Evolutionary conservation across 805 yeast species (phyloP), one percentile per base, ranked within the genome.

Genomic region (Sugiyamaella qingdaonensis): DNA sequence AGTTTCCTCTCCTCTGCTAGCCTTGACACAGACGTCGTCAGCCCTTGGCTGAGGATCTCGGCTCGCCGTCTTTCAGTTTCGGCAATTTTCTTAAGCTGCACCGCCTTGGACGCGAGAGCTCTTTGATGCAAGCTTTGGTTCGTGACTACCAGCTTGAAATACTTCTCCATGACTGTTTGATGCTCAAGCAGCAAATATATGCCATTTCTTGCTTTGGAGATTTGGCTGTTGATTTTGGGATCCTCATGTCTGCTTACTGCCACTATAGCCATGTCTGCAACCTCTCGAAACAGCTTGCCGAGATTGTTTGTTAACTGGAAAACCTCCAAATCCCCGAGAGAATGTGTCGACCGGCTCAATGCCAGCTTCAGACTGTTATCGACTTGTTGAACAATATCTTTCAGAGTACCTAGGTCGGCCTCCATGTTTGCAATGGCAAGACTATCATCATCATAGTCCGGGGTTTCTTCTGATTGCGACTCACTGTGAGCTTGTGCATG

Each of bases 1-100:
- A 37, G 31, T 11, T 16, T 44, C 18, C 32, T 10, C 4, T 19
- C 32, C 16, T 14, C 45, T 10, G 39, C 53, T 37, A 31, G 45
- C 35, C 47, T 19, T 14, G 36, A n/a, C n/a, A 16, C 33, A 14
- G 43, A 39, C 18, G 33, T 44, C 42, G 27, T 16, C 11, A 34
- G 27, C 27, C 29, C 46, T 16, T 27, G 8, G 27, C 46, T 29
- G 16, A 36, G 27, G 46, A 56, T 36, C 50, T 57, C 19, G 49
- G 52, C 39, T 49, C 60, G 48, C 49, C 66, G 57, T 33, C 71
- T 54, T 16, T 74, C 66, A 51, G 67, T 72, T 49, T 70, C 69
- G 11, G 65, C 67, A 1, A 71, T 74, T 37, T 66, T 58, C 47
- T 64, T 61, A 27, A 72, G 59, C 5, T 68, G 68, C 10, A 67